Base-by-base conservation (phyloP, 768 basidiomycete species). In the Russula griseocarnosa region DNA sequence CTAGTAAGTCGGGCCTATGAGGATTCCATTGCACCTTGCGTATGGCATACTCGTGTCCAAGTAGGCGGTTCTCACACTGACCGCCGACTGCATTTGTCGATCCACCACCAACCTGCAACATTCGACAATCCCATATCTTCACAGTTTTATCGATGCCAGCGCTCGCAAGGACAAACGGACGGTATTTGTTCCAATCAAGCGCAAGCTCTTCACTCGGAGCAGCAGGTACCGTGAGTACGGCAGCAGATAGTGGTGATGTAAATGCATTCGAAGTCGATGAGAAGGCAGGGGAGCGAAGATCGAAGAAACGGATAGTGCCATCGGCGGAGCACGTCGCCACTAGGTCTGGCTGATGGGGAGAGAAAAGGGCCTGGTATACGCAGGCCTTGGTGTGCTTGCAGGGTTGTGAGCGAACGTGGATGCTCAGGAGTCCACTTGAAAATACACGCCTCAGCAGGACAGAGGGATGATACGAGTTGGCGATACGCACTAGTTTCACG, bases 121-220 rank as follows among this genome's bases (percentile, higher is more conserved):
- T 93, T 46, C 94, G 86, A 70, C 90, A 88, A 72, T 96, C 93
- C 88, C 92, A 94, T 16, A 93, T 79, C 67, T 85, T 86, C 61
- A 86, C 79, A 14, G 79, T 70, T 72, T 86, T 88, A 74, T 95
- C 92, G 32, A 94, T 89, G 34, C 88, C 88, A 1, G 81, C 86
- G 66, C 85, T 90, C 1, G 91, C 93, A 60, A 95, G 77, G 13
- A 86, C 74, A 70, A 86, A 84, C 8, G 90, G 88, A 3, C 83
- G 83, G 72, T 95, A 96, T 73, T 96, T 96, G 74, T 96, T 96
- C 92, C 92, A 96, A 68, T 95, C 94, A 36, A 94, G 73, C 5
- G 87, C 80, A 26, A 96, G 83, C 13, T 95, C 77, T 73, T 96
- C 94, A 9, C 84, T 85, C 1, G 82, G 80, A 6, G 89, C 87